Conservation (phyloP, 1,284 basidiomycete genomes). For the Ganoderma meredithae region DNA sequence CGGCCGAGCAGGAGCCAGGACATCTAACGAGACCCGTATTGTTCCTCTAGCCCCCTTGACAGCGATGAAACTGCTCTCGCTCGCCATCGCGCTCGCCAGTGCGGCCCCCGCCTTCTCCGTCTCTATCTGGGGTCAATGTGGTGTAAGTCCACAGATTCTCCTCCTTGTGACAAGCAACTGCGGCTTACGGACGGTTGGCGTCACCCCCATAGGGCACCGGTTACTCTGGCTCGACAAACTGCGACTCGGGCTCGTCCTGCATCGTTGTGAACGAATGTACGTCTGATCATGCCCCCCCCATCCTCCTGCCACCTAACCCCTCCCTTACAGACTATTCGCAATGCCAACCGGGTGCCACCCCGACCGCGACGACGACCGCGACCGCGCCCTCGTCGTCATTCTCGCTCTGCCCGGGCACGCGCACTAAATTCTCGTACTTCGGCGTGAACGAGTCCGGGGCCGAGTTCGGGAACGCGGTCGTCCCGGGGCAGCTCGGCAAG, state of each 20-base stretch:
- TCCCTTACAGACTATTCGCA: conserved; percentile 39
- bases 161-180: too few relatives aligned
- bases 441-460: conserved; percentile 71
- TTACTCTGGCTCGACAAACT: conserved; percentile 40
- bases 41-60: not conserved
- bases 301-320: not conserved
- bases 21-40: not conserved
- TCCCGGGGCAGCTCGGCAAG: conserved; percentile 56
- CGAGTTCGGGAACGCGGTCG: conserved; percentile 56
- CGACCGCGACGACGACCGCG: conserved; percentile 25
- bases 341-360: conserved; percentile 35
- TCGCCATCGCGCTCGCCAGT: conserved; percentile 38
- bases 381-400: conserved; percentile 21
- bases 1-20: too few relatives aligned
- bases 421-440: conserved; percentile 67
- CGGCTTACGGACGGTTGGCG: not conserved
- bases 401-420: conserved; percentile 46
- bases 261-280: conserved; percentile 38
- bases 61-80: conserved; percentile 35
- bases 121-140: conserved; percentile 43
- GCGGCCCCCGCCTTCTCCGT: conserved; percentile 39
- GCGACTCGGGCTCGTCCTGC: conserved; percentile 40
- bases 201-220: conserved; percentile 34
- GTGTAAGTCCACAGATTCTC: conserved; percentile 30
- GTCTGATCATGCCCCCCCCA: conserved; percentile 5